phyloP scores from a whole-genome alignment of 352 stramenopile species.

The Hyaloperonospora arabidopsidis region DNA sequence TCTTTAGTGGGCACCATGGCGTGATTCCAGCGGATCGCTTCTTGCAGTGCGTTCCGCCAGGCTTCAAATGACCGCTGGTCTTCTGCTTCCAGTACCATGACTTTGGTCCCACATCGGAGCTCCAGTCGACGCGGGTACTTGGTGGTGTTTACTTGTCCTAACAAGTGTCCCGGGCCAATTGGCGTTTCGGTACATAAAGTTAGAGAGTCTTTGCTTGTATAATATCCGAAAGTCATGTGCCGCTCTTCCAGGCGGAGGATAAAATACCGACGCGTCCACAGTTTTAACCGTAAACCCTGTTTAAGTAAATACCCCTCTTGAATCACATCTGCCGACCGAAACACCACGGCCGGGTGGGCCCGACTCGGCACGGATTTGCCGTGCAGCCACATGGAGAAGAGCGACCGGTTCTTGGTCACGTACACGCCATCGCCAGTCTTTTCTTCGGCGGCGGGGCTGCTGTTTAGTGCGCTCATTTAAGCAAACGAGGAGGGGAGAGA shows the following conservation, averaged over 20 bases:
- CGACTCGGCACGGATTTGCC: conserved; percentile 57
- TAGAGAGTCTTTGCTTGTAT: conserved; percentile 77
- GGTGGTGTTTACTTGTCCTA: conserved; percentile 37
- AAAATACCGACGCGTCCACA: conserved; percentile 81
- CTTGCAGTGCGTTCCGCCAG: conserved; percentile 70
- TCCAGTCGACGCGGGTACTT: conserved; percentile 64
- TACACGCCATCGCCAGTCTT: conserved; percentile 63
- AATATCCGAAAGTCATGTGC: conserved; percentile 85
- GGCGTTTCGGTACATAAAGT: conserved; percentile 75
- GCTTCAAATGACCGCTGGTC: conserved; percentile 42
- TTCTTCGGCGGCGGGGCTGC: conserved; percentile 16
- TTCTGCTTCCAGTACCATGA: conserved; percentile 67
- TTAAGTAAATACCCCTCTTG: conserved; percentile 82
- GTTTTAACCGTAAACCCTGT: conserved; percentile 68
- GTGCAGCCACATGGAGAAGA: conserved; percentile 81
- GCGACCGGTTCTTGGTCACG: conserved; percentile 78
- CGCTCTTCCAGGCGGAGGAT: conserved; percentile 80
- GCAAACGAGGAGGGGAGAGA: not conserved
- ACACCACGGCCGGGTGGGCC: conserved; percentile 46
- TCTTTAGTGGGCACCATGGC: conserved; percentile 79
- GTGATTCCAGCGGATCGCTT: conserved; percentile 83
- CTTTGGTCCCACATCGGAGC: conserved; percentile 61
- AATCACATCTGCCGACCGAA: conserved; percentile 78
- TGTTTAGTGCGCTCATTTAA: conserved; percentile 22
- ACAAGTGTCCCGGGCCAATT: conserved; percentile 60